Evolutionary conservation across 1,284 basidiomycete species (phyloP).

Genomic region (Tilletia caries): DNA sequence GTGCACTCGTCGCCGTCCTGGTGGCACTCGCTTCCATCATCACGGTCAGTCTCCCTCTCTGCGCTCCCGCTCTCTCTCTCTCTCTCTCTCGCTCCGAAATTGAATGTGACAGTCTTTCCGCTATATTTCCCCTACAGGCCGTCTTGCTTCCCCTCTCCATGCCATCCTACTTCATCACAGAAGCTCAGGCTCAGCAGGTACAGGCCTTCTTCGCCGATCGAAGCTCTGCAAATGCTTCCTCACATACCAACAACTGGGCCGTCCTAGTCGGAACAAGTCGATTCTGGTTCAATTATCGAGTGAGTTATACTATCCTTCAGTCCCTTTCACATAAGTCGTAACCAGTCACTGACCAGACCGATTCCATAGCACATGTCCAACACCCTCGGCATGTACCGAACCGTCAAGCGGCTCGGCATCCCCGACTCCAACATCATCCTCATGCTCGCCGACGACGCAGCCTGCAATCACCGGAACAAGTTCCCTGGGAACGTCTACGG

Average conservation of each 20-base stretch:
- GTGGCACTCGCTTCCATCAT: not conserved
- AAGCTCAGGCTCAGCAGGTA: constrained; percentile 21
- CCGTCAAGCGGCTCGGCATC: constrained; percentile 93
- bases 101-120: not conserved
- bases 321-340: not conserved
- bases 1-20: not conserved
- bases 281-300: constrained; percentile 98
- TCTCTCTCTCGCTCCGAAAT: not conserved
- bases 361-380: constrained; percentile 85
- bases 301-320: constrained; percentile 60
- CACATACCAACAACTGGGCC: constrained; percentile 87
- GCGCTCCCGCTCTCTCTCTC: not conserved
- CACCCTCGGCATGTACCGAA: constrained; percentile 96
- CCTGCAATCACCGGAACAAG: constrained; percentile 87
- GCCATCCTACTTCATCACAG: constrained; percentile 22
- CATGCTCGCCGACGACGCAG: constrained; percentile 95
- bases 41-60: not conserved
- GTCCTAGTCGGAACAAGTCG: constrained; percentile 89
- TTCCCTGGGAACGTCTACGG: constrained; percentile 89
- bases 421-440: constrained; percentile 97
- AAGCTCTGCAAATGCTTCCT: not conserved
- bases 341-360: not conserved
- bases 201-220: constrained; percentile 20
- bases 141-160: constrained; percentile 17
- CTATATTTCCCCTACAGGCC: constrained; percentile 1